Evolutionary conservation across 129 eudicot genomes (phyloP), one percentile per base, ranked within the genome.

Genomic region (Ambrosia artemisiifolia): DNA sequence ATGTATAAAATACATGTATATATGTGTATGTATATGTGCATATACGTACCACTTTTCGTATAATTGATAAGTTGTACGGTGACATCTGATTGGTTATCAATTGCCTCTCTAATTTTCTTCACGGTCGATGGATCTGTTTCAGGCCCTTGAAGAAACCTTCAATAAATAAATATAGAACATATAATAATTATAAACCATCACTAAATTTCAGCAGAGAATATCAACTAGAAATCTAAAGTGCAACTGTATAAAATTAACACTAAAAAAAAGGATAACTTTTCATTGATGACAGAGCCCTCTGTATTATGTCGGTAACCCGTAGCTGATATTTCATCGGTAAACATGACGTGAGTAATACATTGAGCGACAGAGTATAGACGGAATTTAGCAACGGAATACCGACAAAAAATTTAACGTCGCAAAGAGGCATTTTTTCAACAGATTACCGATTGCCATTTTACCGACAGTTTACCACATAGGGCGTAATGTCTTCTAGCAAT

Each of bases 61-160:
- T 59, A 59, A 30, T 59, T 59, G 64, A 59, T 59, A 11, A 59
- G 64, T 30, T 59, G 64, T 59, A 59, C 64, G 17, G 64, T 59
- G 12, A 59, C 64, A 4, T 59, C 64, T 11, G 64, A 11, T 30
- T 59, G 64, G 40, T 28, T 59, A 59, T 59, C 64, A 1, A 59
- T 59, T 11, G 64, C 64, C 38, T 30, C 64, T 59, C 64, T 59
- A 12, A 59, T 59, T 59, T 59, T 59, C 38, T 30, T 30, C 64
- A 59, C 64, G 3, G 64, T 59, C 0, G 40, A 59, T 59, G 8
- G 40, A 59, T 59, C 64, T 11, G 64, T 59, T 59, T 59, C 64
- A 59, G 64, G 64, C 64, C 64, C 64, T 59, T 59, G 64, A 59
- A 59, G 64, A 59, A 59, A 59, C 64, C 64, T 59, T 59, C 9